Percentiles rank a stretch among this genome's conserved stretches.
These are phyloP conservation scores for Striga asiatica DNA, from an alignment of 257 asterid genomes.

Conservation along the genomic window DNA sequence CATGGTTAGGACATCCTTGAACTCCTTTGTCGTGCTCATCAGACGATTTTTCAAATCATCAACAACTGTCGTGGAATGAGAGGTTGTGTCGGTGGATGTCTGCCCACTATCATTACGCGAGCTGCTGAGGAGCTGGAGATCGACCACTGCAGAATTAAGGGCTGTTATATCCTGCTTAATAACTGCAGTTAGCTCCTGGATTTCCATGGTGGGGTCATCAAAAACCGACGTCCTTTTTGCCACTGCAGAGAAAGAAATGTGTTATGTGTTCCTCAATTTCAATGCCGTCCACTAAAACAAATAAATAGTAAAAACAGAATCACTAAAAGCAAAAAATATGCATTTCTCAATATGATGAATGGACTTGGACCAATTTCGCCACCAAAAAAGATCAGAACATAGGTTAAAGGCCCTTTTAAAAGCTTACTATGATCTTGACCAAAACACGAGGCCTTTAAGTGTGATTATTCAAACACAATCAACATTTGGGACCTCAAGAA, in stretches of 20 bases:
- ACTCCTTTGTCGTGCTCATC: slow-evolving; percentile 69
- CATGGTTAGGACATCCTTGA: slow-evolving; percentile 64
- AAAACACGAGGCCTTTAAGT: background rate
- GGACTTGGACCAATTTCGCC: background rate
- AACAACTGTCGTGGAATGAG: slow-evolving; percentile 63
- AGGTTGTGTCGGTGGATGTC: slow-evolving; percentile 42
- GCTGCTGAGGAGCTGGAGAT: slow-evolving; percentile 50
- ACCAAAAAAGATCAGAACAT: background rate
- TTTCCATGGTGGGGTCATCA: slow-evolving; percentile 81
- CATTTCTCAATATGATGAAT: background rate
- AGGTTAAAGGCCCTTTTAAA: background rate
- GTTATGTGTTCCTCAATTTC: background rate
- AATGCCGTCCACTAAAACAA: background rate
- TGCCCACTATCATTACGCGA: slow-evolving; percentile 37
- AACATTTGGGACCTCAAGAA: background rate
- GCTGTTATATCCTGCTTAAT: slow-evolving; percentile 78
- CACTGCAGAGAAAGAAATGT: slow-evolving; percentile 38
- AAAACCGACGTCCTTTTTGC: slow-evolving; percentile 78
- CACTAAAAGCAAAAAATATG: background rate
- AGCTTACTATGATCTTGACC: background rate
- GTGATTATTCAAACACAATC: background rate
- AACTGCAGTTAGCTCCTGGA: slow-evolving; percentile 76
- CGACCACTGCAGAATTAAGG: slow-evolving; percentile 62
- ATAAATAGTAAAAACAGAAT: background rate
- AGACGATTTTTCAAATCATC: slow-evolving; percentile 68